Evolutionary conservation across 2,329 filamentous ascomycete species (phyloP).

Genomic region (Aureobasidium mangrovei): DNA sequence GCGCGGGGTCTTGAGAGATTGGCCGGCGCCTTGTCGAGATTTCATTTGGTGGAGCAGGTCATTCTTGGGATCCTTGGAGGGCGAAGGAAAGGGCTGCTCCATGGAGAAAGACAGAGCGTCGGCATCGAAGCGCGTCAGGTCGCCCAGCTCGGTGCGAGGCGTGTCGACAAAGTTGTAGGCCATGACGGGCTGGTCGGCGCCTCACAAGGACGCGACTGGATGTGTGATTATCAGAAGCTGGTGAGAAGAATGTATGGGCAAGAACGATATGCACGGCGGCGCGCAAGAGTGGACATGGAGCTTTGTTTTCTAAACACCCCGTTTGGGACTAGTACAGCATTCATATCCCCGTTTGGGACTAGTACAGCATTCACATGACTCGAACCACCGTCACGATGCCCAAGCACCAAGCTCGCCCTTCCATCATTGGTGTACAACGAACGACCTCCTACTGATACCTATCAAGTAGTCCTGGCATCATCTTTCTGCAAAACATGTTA

Average conservation of each 20-base stretch:
- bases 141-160: constrained; percentile 73
- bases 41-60: constrained; percentile 66
- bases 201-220: constrained; percentile 3
- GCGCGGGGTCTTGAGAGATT: constrained; percentile 64
- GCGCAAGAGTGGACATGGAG: constrained; percentile 7
- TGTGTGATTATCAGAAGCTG: constrained; percentile 11
- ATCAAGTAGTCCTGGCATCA: too few species aligned
- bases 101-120: constrained; percentile 76
- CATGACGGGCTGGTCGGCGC: constrained; percentile 26
- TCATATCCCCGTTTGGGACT: too few species aligned
- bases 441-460: too few species aligned
- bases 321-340: background rate
- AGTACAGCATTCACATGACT: too few species aligned
- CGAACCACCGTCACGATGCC: too few species aligned
- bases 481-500: too few species aligned
- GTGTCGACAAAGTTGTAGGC: constrained; percentile 59
- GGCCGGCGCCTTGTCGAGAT: constrained; percentile 48
- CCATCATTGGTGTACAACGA: too few species aligned
- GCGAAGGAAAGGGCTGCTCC: constrained; percentile 79
- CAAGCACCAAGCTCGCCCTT: too few species aligned
- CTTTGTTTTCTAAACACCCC: constrained; percentile 12
- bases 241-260: constrained; percentile 4
- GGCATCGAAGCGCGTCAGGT: constrained; percentile 59
- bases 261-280: background rate
- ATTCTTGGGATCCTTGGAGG: constrained; percentile 58